A percentile compares a stretch with the other conserved stretches of the same genome.
These are phyloP conservation scores for Austroboletus niveus DNA, from an alignment of 1,284 basidiomycete species.

Conservation along the genomic window DNA sequence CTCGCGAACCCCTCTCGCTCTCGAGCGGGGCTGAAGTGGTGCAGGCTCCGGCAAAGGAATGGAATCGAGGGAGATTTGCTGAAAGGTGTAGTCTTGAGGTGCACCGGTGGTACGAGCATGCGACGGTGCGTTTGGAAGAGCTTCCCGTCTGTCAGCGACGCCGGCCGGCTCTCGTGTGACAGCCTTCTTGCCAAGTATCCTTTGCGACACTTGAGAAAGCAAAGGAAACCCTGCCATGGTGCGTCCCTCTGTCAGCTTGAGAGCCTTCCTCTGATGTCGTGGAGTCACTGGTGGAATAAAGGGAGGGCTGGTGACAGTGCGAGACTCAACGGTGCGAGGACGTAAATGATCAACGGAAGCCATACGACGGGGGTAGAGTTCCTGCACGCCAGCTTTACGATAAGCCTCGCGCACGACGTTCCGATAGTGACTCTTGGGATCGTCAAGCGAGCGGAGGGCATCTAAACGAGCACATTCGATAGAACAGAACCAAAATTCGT, in stretches of 20 bases:
- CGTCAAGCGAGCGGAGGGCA: constrained; percentile 26
- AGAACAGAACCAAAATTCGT: constrained; percentile 32
- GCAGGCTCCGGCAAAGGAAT: constrained; percentile 9
- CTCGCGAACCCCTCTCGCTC: constrained; percentile 2
- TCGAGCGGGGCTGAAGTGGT: constrained; percentile 5
- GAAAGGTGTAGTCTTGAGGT: neutral
- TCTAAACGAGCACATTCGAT: constrained; percentile 27
- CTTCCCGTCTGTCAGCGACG: too few relatives aligned
- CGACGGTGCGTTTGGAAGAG: neutral
- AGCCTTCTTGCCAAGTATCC: constrained; percentile 6
- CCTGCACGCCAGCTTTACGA: constrained; percentile 1
- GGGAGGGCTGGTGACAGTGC: neutral
- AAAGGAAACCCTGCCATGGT: constrained; percentile 8
- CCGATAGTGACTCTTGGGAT: constrained; percentile 25
- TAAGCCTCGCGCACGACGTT: constrained; percentile 16
- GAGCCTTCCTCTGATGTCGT: neutral
- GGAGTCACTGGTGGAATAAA: neutral
- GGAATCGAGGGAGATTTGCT: constrained; percentile 13
- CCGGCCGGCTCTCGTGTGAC: neutral
- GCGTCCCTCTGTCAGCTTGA: too few relatives aligned
- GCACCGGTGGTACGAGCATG: neutral
- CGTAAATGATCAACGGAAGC: constrained; percentile 11
- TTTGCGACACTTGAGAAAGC: constrained; percentile 16
- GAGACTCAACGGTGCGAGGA: neutral
- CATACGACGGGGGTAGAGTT: constrained; percentile 7